Evolutionary conservation across 2,329 filamentous ascomycete species (phyloP).

Genomic region (Mariannaea elegans): DNA sequence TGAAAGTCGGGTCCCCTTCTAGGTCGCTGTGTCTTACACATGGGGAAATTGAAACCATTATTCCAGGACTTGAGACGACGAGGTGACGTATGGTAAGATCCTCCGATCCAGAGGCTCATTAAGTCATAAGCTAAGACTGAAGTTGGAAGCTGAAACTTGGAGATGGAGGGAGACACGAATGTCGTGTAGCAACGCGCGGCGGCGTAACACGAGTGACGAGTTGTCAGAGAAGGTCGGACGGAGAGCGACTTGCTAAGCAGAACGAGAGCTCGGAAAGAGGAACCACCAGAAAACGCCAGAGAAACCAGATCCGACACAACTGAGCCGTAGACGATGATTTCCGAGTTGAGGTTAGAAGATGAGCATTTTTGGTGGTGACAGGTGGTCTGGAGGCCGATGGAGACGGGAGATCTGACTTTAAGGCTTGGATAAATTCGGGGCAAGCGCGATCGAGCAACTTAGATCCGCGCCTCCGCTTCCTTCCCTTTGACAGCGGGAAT

Average conservation of each 20-base stretch:
- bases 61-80: not conserved
- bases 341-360: conserved; percentile 1
- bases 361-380: not conserved
- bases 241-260: too few species aligned
- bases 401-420: not conserved
- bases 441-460: not conserved
- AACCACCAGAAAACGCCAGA: not conserved
- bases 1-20: not conserved
- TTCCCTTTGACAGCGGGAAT: too few species aligned
- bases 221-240: too few species aligned
- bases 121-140: not conserved
- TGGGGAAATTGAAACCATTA: not conserved
- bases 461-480: too few species aligned
- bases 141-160: not conserved
- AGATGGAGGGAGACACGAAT: not conserved
- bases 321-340: not conserved
- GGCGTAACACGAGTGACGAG: too few species aligned
- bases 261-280: not conserved
- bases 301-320: not conserved
- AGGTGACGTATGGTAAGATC: not conserved
- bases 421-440: not conserved
- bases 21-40: not conserved
- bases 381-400: not conserved
- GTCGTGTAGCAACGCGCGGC: too few species aligned
- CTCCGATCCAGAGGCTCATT: not conserved